Evolutionary conservation across 202 grass and related monocot species (phyloP).

Genomic region (Carex arenaria): DNA sequence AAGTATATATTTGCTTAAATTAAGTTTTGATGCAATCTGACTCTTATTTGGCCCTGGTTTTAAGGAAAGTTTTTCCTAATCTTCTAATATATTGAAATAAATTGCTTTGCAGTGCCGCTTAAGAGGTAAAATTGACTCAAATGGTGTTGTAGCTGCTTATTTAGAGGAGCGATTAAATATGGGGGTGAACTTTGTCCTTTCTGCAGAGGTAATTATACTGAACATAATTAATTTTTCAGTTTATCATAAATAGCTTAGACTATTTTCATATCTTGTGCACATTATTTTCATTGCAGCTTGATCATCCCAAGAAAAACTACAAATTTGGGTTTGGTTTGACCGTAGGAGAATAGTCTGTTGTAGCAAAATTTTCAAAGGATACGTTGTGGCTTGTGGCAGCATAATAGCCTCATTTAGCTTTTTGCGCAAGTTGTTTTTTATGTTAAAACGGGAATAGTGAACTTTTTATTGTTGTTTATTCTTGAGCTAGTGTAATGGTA

Average conservation of each 20-base stretch:
- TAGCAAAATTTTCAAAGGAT: slow-evolving; percentile 20
- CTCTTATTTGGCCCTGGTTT: background rate
- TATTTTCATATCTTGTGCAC: slow-evolving; percentile 11
- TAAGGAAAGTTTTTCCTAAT: background rate
- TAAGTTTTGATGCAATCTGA: background rate
- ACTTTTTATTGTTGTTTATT: slow-evolving; percentile 36
- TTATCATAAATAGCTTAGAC: slow-evolving; percentile 1
- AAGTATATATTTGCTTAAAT: slow-evolving; percentile 28
- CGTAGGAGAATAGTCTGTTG: slow-evolving; percentile 70
- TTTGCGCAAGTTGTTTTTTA: background rate
- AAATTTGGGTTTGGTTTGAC: slow-evolving; percentile 99
- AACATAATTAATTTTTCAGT: background rate
- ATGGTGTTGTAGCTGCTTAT: slow-evolving; percentile 75
- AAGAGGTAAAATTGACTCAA: slow-evolving; percentile 94
- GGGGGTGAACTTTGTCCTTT: slow-evolving; percentile 97
- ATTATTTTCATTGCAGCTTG: slow-evolving; percentile 56
- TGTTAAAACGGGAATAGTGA: slow-evolving; percentile 19
- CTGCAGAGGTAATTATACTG: slow-evolving; percentile 59
- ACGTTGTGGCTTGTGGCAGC: slow-evolving; percentile 23
- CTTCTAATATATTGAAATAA: background rate
- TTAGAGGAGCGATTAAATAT: slow-evolving; percentile 96
- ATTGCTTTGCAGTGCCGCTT: slow-evolving; percentile 69
- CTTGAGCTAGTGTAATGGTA: slow-evolving; percentile 36
- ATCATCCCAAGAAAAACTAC: slow-evolving; percentile 97
- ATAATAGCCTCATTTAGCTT: slow-evolving; percentile 7